Base-by-base conservation (phyloP, 192 early-diverging fungal species). In the Coemansia sp. region DNA sequence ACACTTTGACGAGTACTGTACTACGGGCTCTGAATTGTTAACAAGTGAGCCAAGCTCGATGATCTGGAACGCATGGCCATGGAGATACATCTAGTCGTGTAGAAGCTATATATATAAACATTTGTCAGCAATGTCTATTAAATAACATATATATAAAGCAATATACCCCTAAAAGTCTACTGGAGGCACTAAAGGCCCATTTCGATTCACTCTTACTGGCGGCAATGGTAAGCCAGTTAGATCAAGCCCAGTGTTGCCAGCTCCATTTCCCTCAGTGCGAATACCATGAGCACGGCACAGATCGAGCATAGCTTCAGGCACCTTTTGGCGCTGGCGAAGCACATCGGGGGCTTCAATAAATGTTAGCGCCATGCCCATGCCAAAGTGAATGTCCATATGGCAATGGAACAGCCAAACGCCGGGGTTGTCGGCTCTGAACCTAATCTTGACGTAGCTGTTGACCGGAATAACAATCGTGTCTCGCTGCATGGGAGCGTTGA, bases 331-430 rank as follows among this genome's bases (percentile, higher is more conserved):
- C 43, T 83, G 53, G 40, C 86, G 84, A 31, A 87, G 41, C 8
- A 88, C 60, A 38, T 87, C 87, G 18, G 92, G 91, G 4, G 91
- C 90, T 67, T 91, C 91, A 34, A 93, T 78, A 73, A 95, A 73
- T 2, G 84, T 81, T 15, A 87, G 83, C 8, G 86, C 91, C 64
- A 94, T 86, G 69, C 94, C 94, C 61, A 87, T 74, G 20, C 83
- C 87, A 53, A 90, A 75, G 31, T 86, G 85, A 22, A 68, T 69
- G 22, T 82, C 72, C 34, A 77, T 58, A 74, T 95, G 95, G 80
- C 95, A 96, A 78, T 95, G 95, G 76, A 93, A 84, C 52, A 91
- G 68, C 91, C 90, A 94, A 16, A 87, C 84, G 40, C 93, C 94
- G 6, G 92, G 91, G 79, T 93, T 93, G 71, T 93, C 88, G 8